Evolutionary conservation across 2,329 filamentous ascomycete genomes (phyloP), one percentile per base, ranked within the genome.

Genomic region (Alternaria viburni): DNA sequence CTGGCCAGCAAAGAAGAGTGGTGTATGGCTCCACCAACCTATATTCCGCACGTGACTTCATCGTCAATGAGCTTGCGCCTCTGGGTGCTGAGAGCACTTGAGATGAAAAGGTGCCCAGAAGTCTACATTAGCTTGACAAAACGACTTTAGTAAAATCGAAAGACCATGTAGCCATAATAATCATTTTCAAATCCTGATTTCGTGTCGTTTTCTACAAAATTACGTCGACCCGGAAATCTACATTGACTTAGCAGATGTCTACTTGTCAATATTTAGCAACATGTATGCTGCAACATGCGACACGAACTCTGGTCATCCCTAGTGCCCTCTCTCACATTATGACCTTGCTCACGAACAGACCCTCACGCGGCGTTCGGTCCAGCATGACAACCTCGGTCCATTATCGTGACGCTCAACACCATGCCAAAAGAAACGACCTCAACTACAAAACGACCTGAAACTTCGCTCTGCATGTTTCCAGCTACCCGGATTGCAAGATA

Each of bases 1-100:
- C 82, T 10, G 86, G 88, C 9, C 86, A 88, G 21, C 91, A 88
- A 79, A 91, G 92, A 81, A 87, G 93, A 68, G 91, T 99, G 10
- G 92, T 98, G 1, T 99, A 99, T 80, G 96, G 96, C 17, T 97
- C 93, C 76, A 99, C 96, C 13, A 95, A 89, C 66, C 77, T 90
- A 67, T 83, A 90, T 67, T 89, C 88, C 71, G 87, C 88, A 10
- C 85, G 83, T 59, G 87, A 88, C 67, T 90, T 90, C 75, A 78
- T 90, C 45, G 81, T 74, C 21, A 85, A 86, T 57, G 87, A 88
- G 66, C 78, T 90, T 68, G 84, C 81, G 21, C 84, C 81, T 64
- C 72, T 90, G 66, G 88, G 88, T 6, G 82, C 80, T 64, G 88
- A 90, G 63, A 77, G 71, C 51, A 69, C 72, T 32, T 79, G 71